Conservation (phyloP, 805 yeast species). For the Scheffersomyces coipomensis region DNA sequence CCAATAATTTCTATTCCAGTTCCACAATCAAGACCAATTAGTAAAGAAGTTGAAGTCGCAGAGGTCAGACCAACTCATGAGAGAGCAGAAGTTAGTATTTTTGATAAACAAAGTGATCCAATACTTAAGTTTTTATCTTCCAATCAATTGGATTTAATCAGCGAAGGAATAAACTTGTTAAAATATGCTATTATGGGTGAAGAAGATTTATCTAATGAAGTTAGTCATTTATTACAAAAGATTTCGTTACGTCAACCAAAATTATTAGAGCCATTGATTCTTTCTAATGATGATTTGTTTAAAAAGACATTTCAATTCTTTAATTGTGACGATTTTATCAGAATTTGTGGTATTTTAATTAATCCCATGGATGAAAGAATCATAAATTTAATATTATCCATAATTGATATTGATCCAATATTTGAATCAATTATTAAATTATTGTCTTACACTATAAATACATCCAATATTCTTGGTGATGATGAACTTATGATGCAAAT, state of each 20-base stretch:
- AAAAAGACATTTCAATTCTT: constrained; percentile 24
- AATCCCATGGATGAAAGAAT: constrained; percentile 18
- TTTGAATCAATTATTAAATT: constrained; percentile 26
- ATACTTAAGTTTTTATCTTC: constrained; percentile 36
- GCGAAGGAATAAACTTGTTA: constrained; percentile 36
- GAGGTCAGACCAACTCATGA: background rate
- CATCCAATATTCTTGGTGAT: constrained; percentile 27
- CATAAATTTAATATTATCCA: constrained; percentile 19
- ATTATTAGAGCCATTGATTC: constrained; percentile 30
- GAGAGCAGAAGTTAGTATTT: background rate
- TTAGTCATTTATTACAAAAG: constrained; percentile 18
- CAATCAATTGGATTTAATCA: constrained; percentile 21
- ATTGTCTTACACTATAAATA: constrained; percentile 28
- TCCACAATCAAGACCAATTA: background rate
- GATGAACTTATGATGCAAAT: constrained; percentile 36
- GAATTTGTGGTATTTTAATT: constrained; percentile 26
- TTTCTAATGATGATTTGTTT: constrained; percentile 21
- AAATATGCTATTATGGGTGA: constrained; percentile 36
- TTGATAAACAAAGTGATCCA: constrained; percentile 28
- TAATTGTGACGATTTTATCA: constrained; percentile 30
- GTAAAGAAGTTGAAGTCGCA: background rate
- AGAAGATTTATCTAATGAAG: constrained; percentile 28
- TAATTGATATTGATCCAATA: constrained; percentile 24
- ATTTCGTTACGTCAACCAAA: constrained; percentile 30
- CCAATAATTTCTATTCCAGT: background rate